Evolutionary conservation across 2,329 filamentous ascomycete genomes (phyloP).

Genomic region (Ophiostoma sp.): DNA sequence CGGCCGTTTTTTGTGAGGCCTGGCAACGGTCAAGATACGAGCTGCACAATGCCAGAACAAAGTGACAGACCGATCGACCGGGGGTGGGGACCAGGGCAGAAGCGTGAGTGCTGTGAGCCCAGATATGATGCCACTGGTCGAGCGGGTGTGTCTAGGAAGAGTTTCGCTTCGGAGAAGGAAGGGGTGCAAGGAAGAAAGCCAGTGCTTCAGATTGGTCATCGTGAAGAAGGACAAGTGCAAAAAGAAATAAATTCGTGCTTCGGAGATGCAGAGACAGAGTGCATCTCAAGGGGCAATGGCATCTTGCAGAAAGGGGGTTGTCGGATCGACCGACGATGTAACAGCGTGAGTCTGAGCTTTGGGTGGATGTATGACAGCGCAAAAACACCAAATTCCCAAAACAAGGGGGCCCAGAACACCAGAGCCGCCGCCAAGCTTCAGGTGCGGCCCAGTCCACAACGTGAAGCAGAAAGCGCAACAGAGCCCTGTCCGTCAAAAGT

Average conservation of each 20-base stretch:
- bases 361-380: not conserved
- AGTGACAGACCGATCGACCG: slow-evolving; percentile 1
- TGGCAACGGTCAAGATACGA: not conserved
- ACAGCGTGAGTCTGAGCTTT: slow-evolving; percentile 30
- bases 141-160: not conserved
- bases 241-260: not conserved
- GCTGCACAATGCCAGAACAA: not conserved
- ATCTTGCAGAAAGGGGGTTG: slow-evolving; percentile 20
- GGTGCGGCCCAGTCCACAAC: not conserved
- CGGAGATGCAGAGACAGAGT: not conserved
- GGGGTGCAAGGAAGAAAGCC: not conserved
- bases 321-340: slow-evolving; percentile 33
- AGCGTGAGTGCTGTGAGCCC: not conserved
- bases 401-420: slow-evolving; percentile 9
- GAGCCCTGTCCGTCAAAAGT: slow-evolving; percentile 8
- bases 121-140: slow-evolving; percentile 7
- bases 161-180: slow-evolving; percentile 12
- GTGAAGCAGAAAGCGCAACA: slow-evolving; percentile 23
- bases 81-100: not conserved
- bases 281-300: slow-evolving; percentile 9
- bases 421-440: slow-evolving; percentile 11
- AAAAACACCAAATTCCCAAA: not conserved
- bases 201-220: slow-evolving; percentile 18
- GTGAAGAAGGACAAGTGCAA: not conserved
- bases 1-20: not conserved